Evolutionary conservation across 2,329 filamentous ascomycete species (phyloP), one percentile per base, ranked within the genome.

Genomic region (Emydomyces testavorans): DNA sequence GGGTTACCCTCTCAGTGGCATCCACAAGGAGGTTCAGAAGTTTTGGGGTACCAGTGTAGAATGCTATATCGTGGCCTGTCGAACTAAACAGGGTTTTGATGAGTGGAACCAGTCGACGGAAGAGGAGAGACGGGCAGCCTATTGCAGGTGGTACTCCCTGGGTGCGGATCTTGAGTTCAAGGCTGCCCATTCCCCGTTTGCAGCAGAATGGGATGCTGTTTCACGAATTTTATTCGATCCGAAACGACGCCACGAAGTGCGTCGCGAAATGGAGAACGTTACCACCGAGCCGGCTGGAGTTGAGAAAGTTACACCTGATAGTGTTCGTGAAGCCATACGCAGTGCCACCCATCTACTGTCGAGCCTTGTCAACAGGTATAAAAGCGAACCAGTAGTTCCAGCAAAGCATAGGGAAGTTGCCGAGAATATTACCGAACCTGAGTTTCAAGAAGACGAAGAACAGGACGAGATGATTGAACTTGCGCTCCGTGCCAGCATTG

Each of bases 1-100:
- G 0, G 88, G 82, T 4, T 93, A 92, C 59, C 77, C 85, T 2
- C 83, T 89, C 72, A 85, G 89, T 61, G 88, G 88, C 1, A 72
- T 92, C 1, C 80, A 90, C 57, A 83, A 84, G 34, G 83, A 90
- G 61, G 73, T 92, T 46, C 75, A 80, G 52, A 86, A 82, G 53
- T 66, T 75, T 38, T 82, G 86, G 55, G 79, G 81, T 20, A 79
- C 75, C 37, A 85, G 78, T 52, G 79, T 86, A 15, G 73, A 85
- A 41, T 87, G 85, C 55, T 90, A 90, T 60, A 85, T 93, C 54
- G 78, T 87, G 38, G 78, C 84, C 1, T 83, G 85, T 2, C 75
- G 86, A 38, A 83, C 85, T 41, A 73, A 80, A 0, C 84, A 93
- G 61, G 86, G 87, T 1, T 78, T 79, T 52, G 77, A 80, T 36